phyloP scores from a whole-genome alignment of 1,284 basidiomycete genomes.

The Fomitopsis pinicola region DNA sequence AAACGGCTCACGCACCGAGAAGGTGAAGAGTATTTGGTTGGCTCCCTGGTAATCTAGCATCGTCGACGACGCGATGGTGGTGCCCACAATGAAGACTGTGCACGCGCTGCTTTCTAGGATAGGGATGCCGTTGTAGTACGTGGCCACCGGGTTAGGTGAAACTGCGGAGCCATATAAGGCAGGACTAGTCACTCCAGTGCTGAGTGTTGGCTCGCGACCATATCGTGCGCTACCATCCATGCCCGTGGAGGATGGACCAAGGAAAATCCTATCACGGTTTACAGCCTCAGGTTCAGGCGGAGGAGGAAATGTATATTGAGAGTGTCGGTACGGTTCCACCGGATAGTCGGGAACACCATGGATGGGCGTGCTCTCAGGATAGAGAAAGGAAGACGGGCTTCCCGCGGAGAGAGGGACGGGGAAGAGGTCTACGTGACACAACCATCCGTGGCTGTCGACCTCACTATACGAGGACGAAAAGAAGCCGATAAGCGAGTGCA shows the following conservation, averaged over 20 bases:
- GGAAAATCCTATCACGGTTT: too few species aligned
- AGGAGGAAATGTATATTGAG: too few species aligned
- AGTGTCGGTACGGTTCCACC: too few species aligned
- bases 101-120: slow-evolving; percentile 49
- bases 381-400: too few species aligned
- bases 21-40: slow-evolving; percentile 63
- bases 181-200: too few species aligned
- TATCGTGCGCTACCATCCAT: too few species aligned
- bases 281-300: too few species aligned
- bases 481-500: not conserved
- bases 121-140: slow-evolving; percentile 33
- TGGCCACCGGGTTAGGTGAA: slow-evolving; percentile 24
- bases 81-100: slow-evolving; percentile 54
- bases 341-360: too few species aligned
- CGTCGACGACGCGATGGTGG: slow-evolving; percentile 59
- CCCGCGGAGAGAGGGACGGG: slow-evolving; percentile 32
- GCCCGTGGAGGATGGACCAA: too few species aligned
- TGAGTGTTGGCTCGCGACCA: too few species aligned
- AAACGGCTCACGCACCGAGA: slow-evolving; percentile 44
- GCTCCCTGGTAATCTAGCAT: slow-evolving; percentile 54
- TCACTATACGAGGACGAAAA: slow-evolving; percentile 29
- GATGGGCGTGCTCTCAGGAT: too few species aligned
- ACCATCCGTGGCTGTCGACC: slow-evolving; percentile 42
- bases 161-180: too few species aligned
- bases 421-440: slow-evolving; percentile 64